Conservation (phyloP, 208 protist genomes). For the Trypanosoma rangeli region DNA sequence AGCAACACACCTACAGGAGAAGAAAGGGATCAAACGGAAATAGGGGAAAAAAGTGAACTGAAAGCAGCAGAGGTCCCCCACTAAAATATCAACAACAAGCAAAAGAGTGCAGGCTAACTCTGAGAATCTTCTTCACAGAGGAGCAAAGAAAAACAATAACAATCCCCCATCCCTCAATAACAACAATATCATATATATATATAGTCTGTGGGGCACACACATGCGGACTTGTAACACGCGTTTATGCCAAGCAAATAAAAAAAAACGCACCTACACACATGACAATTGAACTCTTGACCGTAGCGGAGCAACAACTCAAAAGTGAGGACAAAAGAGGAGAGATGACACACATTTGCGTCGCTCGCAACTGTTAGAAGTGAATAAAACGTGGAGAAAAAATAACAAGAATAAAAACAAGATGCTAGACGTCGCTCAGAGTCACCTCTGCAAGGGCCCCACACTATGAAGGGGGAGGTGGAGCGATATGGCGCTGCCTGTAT, state of each 20-base stretch:
- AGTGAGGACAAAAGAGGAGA: neutral
- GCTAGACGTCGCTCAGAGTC: neutral
- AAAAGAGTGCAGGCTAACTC: neutral
- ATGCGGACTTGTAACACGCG: neutral
- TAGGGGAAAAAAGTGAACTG: neutral
- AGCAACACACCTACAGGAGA: neutral
- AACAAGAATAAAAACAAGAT: neutral
- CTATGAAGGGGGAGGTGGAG: neutral
- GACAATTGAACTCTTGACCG: neutral
- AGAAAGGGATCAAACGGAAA: neutral
- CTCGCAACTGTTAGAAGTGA: neutral
- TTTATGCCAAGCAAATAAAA: neutral
- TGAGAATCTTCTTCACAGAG: neutral
- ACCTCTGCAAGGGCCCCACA: neutral
- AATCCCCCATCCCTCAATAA: neutral
- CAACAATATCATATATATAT: constrained; percentile 8
- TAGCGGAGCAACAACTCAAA: neutral
- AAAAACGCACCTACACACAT: neutral
- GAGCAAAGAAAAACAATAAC: neutral
- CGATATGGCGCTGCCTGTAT: constrained; percentile 22
- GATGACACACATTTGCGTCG: neutral
- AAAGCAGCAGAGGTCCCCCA: neutral
- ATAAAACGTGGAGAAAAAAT: neutral
- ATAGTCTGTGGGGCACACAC: neutral
- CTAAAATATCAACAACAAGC: neutral